Conservation (phyloP, 345 rosid species). For the Sonneratia caseolaris region DNA sequence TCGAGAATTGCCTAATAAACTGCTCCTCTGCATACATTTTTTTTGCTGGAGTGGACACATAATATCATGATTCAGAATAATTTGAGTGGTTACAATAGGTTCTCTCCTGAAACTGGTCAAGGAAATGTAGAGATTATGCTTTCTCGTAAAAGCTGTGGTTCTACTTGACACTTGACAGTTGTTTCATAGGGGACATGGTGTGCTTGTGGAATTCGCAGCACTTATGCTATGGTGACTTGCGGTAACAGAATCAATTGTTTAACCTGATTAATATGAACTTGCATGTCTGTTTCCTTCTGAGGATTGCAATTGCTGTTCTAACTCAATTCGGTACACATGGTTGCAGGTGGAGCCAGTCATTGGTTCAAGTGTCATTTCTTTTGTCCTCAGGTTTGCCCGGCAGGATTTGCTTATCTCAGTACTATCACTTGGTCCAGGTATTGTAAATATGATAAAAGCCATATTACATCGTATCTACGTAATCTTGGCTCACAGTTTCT, state of each 20-base stretch:
- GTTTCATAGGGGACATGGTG: neutral
- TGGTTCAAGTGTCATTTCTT: neutral
- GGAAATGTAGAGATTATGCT: too few species aligned
- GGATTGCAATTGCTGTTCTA: neutral
- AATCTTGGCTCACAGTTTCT: neutral
- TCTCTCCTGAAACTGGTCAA: too few species aligned
- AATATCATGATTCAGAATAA: too few species aligned
- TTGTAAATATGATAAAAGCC: slow-evolving; percentile 1
- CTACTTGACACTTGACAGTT: neutral
- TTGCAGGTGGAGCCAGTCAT: slow-evolving; percentile 36
- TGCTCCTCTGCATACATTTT: too few species aligned
- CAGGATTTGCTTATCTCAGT: neutral
- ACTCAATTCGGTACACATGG: slow-evolving; percentile 1
- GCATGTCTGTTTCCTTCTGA: neutral
- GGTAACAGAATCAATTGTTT: neutral
- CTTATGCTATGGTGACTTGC: neutral
- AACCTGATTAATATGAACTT: neutral
- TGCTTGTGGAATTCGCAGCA: neutral
- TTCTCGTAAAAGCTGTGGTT: too few species aligned
- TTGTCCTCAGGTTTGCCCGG: slow-evolving; percentile 3
- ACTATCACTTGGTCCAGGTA: neutral
- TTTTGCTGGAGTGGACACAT: too few species aligned
- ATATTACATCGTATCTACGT: neutral
- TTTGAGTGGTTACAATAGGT: too few species aligned
- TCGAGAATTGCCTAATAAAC: too few species aligned